Evolutionary conservation across 1,284 basidiomycete species (phyloP).

Genomic region (Apiotrichum akiyoshidainum): DNA sequence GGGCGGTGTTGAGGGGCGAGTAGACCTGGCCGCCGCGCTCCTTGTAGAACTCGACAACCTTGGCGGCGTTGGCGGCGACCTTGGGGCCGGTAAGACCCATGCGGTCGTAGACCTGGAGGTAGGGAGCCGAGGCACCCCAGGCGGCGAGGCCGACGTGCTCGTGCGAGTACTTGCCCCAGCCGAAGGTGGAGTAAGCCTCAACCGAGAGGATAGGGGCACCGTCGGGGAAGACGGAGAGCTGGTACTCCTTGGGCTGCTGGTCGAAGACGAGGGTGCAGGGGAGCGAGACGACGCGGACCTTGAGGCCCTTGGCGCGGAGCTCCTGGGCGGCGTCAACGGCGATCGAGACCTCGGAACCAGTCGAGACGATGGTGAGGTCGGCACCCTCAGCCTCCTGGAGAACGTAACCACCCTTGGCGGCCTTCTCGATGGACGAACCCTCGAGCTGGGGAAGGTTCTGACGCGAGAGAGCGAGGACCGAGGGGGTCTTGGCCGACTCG

Average conservation of each 20-base stretch:
- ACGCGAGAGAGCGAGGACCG: slow-evolving; percentile 52
- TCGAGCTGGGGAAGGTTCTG: slow-evolving; percentile 78
- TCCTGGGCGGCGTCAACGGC: slow-evolving; percentile 77
- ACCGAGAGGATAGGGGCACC: slow-evolving; percentile 86
- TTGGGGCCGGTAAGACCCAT: slow-evolving; percentile 74
- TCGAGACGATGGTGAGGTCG: slow-evolving; percentile 81
- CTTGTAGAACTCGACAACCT: slow-evolving; percentile 84
- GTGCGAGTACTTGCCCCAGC: slow-evolving; percentile 84
- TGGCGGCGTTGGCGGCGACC: slow-evolving; percentile 75
- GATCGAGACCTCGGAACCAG: slow-evolving; percentile 75
- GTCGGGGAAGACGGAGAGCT: slow-evolving; percentile 75
- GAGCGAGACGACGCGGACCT: slow-evolving; percentile 77
- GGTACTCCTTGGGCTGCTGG: slow-evolving; percentile 75
- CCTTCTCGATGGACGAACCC: slow-evolving; percentile 79
- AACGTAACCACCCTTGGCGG: slow-evolving; percentile 83
- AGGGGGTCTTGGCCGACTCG: slow-evolving; percentile 70
- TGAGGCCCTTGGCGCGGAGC: slow-evolving; percentile 71
- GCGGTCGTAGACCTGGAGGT: slow-evolving; percentile 66
- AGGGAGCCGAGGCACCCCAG: slow-evolving; percentile 88
- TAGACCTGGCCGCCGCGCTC: slow-evolving; percentile 67
- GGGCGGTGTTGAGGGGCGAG: slow-evolving; percentile 66
- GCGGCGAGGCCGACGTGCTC: slow-evolving; percentile 76
- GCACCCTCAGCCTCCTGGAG: slow-evolving; percentile 68
- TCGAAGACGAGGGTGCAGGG: slow-evolving; percentile 88
- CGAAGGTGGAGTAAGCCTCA: slow-evolving; percentile 72